Base-by-base conservation (phyloP, 768 basidiomycete genomes). In the Suillus plorans region DNA sequence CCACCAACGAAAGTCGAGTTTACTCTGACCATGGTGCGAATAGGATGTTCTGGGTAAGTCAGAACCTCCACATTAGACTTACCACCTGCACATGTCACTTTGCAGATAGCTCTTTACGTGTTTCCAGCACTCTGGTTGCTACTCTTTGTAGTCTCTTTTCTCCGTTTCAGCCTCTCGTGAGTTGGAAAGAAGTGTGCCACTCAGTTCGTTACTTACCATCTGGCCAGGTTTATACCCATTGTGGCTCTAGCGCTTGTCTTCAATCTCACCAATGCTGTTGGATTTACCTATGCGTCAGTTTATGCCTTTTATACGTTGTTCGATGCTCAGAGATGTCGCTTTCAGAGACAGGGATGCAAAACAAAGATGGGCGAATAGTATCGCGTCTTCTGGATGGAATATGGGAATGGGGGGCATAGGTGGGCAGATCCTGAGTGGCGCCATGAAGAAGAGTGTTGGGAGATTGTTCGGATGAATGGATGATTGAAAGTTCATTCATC, bases 181-280 rank as follows among this genome's bases (percentile, higher is more conserved):
- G 92, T 85, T 5, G 36, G 25, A 14, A 59, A 50, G 39, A 37
- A 62, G 39, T 31, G 8, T 64, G 34, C 34, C 63, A 49, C 47
- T 62, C 61, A 39, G 61, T 31, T 62, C 67, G 44, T 36, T 34
- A 16, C 66, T 67, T 61, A 71, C 56, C 60, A 20, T 47, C 63
- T 45, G 52, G 49, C 14, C 72, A 97, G 95, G 10, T 99, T 96
- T 77, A 81, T 99, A 66, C 97, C 97, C 9, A 98, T 99, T 69
- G 95, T 99, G 62, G 76, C 89, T 47, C 88, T 99, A 42, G 97
- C 97, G 1, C 82, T 99, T 57, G 91, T 99, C 44, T 99, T 99
- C 85, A 99, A 99, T 76, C 73, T 95, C 60, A 95, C 94, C 10
- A 99, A 98, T 69, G 92, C 90, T n/a, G 81, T 98, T 61, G 97